phyloP scores from a whole-genome alignment of 257 asterid genomes.

The Solanum commersonii region DNA sequence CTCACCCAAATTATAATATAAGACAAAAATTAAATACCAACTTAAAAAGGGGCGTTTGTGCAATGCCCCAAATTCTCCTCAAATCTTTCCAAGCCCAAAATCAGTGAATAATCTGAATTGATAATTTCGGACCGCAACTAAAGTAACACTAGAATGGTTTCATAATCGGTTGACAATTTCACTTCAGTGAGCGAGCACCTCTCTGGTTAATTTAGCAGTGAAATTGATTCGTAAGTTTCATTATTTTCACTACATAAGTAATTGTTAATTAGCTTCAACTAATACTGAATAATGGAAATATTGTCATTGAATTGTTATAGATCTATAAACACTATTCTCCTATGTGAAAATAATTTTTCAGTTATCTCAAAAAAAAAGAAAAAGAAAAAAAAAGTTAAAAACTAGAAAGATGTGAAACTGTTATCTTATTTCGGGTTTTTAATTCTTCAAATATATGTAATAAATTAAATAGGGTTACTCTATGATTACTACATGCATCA shows the following conservation, averaged over 20 bases:
- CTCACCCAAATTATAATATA: too few species aligned
- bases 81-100: too few species aligned
- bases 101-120: too few species aligned
- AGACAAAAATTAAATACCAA: too few species aligned
- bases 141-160: too few species aligned
- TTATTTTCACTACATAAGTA: not conserved
- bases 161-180: too few species aligned
- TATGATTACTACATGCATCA: not conserved
- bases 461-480: not conserved
- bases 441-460: not conserved
- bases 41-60: too few species aligned
- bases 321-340: not conserved
- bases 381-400: not conserved
- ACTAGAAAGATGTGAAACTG: not conserved
- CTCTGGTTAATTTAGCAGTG: too few species aligned
- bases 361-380: not conserved
- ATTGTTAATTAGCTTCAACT: not conserved
- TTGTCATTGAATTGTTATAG: not conserved
- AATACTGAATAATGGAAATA: not conserved
- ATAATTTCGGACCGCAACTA: too few species aligned
- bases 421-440: not conserved
- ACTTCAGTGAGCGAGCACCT: too few species aligned
- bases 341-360: not conserved
- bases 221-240: not conserved
- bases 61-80: too few species aligned